Base-by-base conservation (phyloP, 495 filamentous ascomycete genomes). In the Glutinoglossum americanum region DNA sequence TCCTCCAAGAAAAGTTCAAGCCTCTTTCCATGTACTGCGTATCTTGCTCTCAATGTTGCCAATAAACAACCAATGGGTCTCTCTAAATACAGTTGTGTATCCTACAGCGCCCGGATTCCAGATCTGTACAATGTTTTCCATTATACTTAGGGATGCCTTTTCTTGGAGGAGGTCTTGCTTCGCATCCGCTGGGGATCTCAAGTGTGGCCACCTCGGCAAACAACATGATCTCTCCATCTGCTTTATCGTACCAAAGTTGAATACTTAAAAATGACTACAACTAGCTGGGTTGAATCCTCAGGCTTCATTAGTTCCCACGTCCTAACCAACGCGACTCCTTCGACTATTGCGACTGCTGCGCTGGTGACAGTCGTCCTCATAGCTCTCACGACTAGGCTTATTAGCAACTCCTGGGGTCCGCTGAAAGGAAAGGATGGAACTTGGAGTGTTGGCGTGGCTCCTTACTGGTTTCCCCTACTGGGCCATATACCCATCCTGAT, bases 381-480 rank as follows among this genome's bases (percentile, higher is more conserved):
- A 32, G 19, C 44, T n/a, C 37, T 67, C 11, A 39, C 56, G n/a
- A 67, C 65, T 19, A 56, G 65, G 26, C 27, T 62, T 21, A 7
- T 67, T 11, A 61, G 49, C 49, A 27, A 10, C 23, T 32, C 1
- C 23, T 53, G 1, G 25, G 30, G 30, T 5, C 30, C 32, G 30
- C 11, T 23, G 51, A 30, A 5, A 3, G 51, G 54, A 45, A 32
- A 61, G 33, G 60, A 59, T 30, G 56, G 57, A 56, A 37, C 59
- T 48, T 59, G 64, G 59, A 64, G 57, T 53, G 69, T 76, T 45
- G 69, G 68, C 60, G 61, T 67, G 35, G 56, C 72, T 10, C 78
- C 80, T 13, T 83, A 82, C 66, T 83, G 77, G 76, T 56, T 81
- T 8, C 79, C 79, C 13, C 69, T 72, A 59, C 37, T 81, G 1